Evolutionary conservation across 1,284 basidiomycete species (phyloP).

Genomic region (Sparassis latifolia): DNA sequence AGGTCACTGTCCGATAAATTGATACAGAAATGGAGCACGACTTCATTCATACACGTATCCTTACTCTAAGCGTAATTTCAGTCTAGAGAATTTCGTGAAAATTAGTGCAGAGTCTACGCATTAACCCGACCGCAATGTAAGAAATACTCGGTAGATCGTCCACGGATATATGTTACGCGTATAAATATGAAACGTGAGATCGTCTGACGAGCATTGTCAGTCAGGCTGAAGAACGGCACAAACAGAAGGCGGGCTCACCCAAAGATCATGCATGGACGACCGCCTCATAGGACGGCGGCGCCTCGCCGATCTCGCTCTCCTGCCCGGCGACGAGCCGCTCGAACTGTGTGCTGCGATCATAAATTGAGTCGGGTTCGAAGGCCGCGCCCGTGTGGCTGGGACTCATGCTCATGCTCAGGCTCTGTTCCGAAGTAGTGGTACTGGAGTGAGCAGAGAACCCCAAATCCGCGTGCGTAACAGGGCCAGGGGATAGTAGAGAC

Average conservation of each 20-base stretch:
- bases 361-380: slow-evolving; percentile 24
- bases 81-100: too few relatives aligned
- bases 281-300: slow-evolving; percentile 54
- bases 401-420: slow-evolving; percentile 4
- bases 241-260: not conserved
- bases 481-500: slow-evolving; percentile 2
- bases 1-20: too few relatives aligned
- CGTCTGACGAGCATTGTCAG: too few relatives aligned
- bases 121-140: too few relatives aligned
- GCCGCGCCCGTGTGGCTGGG: slow-evolving; percentile 12
- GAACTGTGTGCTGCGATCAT: slow-evolving; percentile 41
- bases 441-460: slow-evolving; percentile 6
- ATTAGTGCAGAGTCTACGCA: too few relatives aligned
- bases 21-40: too few relatives aligned
- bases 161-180: too few relatives aligned
- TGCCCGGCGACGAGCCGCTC: slow-evolving; percentile 57
- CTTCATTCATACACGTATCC: too few relatives aligned
- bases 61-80: too few relatives aligned
- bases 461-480: slow-evolving; percentile 6
- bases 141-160: too few relatives aligned
- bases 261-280: slow-evolving; percentile 1
- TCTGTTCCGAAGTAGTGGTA: not conserved
- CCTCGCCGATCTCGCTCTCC: slow-evolving; percentile 57
- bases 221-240: too few relatives aligned
- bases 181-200: too few relatives aligned